A percentile compares a stretch with the other conserved stretches of the same genome.
phyloP scores from a whole-genome alignment of 768 basidiomycete genomes.

The Melanogaster broomeanus region DNA sequence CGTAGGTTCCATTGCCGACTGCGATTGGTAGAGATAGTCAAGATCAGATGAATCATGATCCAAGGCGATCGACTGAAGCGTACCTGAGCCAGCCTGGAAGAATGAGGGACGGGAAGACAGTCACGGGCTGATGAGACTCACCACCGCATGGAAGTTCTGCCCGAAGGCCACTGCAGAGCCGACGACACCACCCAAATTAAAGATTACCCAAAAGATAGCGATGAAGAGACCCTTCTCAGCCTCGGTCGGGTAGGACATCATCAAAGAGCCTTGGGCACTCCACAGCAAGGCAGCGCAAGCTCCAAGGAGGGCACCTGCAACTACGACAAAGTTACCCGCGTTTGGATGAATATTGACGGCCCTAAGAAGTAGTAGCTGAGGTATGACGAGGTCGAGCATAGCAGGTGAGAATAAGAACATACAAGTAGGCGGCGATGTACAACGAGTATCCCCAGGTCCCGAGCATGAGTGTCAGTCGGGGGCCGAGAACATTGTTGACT shows the following conservation, averaged over 20 bases:
- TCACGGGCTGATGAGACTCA: constrained; percentile 26
- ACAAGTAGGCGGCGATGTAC: constrained; percentile 51
- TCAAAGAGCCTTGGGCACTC: constrained; percentile 53
- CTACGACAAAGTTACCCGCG: constrained; percentile 46
- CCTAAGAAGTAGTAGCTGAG: constrained; percentile 35
- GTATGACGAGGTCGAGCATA: not conserved
- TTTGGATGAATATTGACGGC: constrained; percentile 41
- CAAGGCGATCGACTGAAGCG: not conserved
- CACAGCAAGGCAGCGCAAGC: constrained; percentile 52
- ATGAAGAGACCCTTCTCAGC: constrained; percentile 56
- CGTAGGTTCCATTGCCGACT: constrained; percentile 81
- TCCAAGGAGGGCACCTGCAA: constrained; percentile 52
- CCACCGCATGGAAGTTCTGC: constrained; percentile 64
- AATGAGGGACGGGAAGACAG: not conserved
- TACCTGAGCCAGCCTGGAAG: constrained; percentile 32
- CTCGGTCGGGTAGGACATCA: constrained; percentile 59
- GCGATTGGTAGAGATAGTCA: not conserved
- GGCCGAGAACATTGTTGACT: constrained; percentile 70
- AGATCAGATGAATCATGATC: not conserved
- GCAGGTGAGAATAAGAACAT: constrained; percentile 11
- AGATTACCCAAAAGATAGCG: constrained; percentile 64
- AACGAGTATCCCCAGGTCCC: constrained; percentile 55
- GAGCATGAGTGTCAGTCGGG: constrained; percentile 48
- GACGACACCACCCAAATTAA: constrained; percentile 79
- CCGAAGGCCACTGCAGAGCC: constrained; percentile 77